A percentile compares a stretch with the other conserved stretches of the same genome.
Evolutionary conservation across 2,329 filamentous ascomycete species (phyloP).

Genomic region (Claviceps digitariae): DNA sequence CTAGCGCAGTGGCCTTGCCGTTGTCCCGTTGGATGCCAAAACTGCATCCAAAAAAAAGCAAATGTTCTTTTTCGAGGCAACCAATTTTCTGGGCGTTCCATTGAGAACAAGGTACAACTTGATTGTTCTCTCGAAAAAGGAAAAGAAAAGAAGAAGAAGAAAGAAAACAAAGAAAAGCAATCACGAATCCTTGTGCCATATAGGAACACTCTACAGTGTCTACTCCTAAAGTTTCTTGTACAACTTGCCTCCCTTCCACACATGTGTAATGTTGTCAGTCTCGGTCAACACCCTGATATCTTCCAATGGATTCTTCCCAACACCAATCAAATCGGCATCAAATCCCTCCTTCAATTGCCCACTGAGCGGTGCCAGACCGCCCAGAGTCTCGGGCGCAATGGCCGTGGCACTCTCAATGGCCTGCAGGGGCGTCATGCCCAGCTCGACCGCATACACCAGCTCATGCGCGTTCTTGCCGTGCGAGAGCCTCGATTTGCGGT

Average conservation of each 20-base stretch:
- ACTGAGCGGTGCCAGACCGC: constrained; percentile 27
- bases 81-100: no score
- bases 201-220: no score
- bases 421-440: constrained; percentile 33
- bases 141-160: not conserved
- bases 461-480: constrained; percentile 26
- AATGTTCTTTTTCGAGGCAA: no score
- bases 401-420: constrained; percentile 37
- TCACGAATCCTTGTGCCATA: no score
- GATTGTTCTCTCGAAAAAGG: no score
- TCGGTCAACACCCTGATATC: constrained; percentile 28
- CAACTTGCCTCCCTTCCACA: constrained; percentile 29
- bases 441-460: constrained; percentile 31
- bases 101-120: no score
- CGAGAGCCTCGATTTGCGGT: constrained; percentile 9
- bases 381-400: constrained; percentile 28
- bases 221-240: constrained; percentile 18
- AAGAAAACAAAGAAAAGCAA: not conserved
- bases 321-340: constrained; percentile 32
- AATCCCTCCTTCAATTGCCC: constrained; percentile 32
- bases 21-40: no score
- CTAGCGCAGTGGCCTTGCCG: no score
- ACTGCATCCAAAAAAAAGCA: no score
- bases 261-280: constrained; percentile 23
- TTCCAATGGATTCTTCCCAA: constrained; percentile 27